Evolutionary conservation across 78 protist species (phyloP), one percentile per base, ranked within the genome.

Genomic region (Mastigamoeba balamuthi): DNA sequence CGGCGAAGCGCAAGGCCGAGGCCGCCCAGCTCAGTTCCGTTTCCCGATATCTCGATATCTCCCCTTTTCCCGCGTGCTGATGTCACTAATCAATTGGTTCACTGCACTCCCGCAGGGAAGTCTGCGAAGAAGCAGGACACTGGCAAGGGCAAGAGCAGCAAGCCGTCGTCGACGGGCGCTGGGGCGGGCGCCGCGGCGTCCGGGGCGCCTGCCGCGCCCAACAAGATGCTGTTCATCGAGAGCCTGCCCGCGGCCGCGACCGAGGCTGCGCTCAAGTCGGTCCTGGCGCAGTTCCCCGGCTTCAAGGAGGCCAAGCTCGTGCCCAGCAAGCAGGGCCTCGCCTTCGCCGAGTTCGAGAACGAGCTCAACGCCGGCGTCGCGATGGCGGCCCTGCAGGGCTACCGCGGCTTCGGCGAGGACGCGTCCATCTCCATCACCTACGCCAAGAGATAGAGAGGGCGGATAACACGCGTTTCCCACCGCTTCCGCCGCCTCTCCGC

Each of bases 261-360:
- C 68, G 83, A 72, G 40, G 40, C 38, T 63, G 81, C 80, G 94
- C 87, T 93, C 42, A 0, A 37, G 43, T 63, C 63, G 70, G 84
- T 94, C 66, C 93, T 94, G 81, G 58, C 53, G 40, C 89, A 91
- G 94, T 87, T 91, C 72, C 82, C 78, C 25, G 95, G 97, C 27
- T 84, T 83, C 72, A 66, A 75, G 73, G 92, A 89, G 58, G 93
- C 82, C 10, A 87, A 90, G 37, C 44, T 88, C 74, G 89, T 90
- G 23, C 91, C 92, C 0, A 80, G 82, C 28, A 85, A 79, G 71
- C 53, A 86, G 9, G 95, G 91, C 75, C 77, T 93, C 25, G 94
- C 94, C 25, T 93, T 93, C 58, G 93, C 91, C 27, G 95, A 92
- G 78, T 93, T 77, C 63, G 90, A 84, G 33, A 67, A 29, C 39